Evolutionary conservation across 2,329 filamentous ascomycete species (phyloP), one percentile per base, ranked within the genome.

Genomic region (Malbranchea zuffiana): DNA sequence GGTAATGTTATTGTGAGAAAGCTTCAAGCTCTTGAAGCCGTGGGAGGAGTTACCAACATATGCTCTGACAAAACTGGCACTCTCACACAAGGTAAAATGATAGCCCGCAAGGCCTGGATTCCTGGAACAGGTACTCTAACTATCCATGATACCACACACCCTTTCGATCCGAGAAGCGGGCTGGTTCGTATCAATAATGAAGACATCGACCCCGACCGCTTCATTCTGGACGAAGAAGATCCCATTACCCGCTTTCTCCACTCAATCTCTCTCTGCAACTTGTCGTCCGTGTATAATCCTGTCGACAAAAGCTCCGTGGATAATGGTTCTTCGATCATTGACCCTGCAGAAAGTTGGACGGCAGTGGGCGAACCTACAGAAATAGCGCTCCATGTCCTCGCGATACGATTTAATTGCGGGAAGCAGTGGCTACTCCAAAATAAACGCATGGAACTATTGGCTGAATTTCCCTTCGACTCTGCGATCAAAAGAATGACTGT

Each of bases 401-500:
- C 74, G 7, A 69, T 69, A 28, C 68, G 77, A n/a, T 81, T 81
- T 51, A 60, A 70, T 32, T 69, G 30, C 16, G 47, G 44, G 66
- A 63, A 72, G 71, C 45, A 66, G 67, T 10, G 56, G 60, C 4
- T 56, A 55, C 11, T 63, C 67, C 34, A 65, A 62, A 0, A 50
- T 53, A 5, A 65, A 57, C 3, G 55, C 63, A 4, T 70, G 68
- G 60, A 57, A 12, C 61, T 74, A 41, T 51, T 76, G 6, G 68
- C 72, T 1, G 78, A 81, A 47, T 78, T 75, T 35, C 76, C 75
- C 0, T 81, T 81, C 44, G 78, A 81, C 48, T 80, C 75, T 0
- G 69, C 72, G 41, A 69, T 80, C 43, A 82, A 81, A 61, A 75
- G 74, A 47, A 80, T 80, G 76, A 76, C 74, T 2, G 75, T 80